Base-by-base conservation (phyloP, 1,284 basidiomycete genomes). In the Ganoderma lingzhi region DNA sequence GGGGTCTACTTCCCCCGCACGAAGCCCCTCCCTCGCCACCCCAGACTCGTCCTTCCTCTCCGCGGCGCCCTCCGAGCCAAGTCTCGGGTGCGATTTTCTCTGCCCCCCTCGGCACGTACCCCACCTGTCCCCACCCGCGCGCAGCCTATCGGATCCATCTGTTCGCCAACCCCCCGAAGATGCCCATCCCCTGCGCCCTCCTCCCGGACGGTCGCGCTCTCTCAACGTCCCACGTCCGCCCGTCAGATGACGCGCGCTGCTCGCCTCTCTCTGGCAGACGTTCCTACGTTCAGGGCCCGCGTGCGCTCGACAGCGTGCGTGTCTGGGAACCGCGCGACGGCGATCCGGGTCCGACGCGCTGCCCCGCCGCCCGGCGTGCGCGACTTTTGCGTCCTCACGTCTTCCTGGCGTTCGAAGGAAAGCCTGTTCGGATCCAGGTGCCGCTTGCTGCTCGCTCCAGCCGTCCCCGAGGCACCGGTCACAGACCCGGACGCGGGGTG, bases 221-320 rank as follows among this genome's bases (percentile, higher is more conserved):
- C 67, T 45, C 63, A 64, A 58, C 63, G 53, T 58, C 58, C 56
- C 72, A 73, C 72, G 72, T 68, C 53, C 45, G 44, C 59, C 55
- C 19, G 70, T 73, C 72, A 73, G 70, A 70, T 73, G 72, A 73
- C 64, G 67, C 19, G 17, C 72, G 72, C 69, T 69, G 72, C 70
- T 71, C 72, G 15, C 12, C 70, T 62, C 41, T 10, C 62, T 66
- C 66, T 42, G 68, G 72, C 51, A 53, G 48, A 28, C n/a, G n/a
- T 73, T 69, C 69, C 69, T 73, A 68, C 72, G 68, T 48, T 66
- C 72, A 71, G 67, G 72, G 72, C 62, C 62, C 68, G 42, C n/a
- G 63, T 61, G 44, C 61, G 59, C 64, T 23, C 51, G 30, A 55
- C 66, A 60, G 64, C 62, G 62, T 68, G 68, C 55, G 48, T 51